Base-by-base conservation (phyloP, 1,284 basidiomycete genomes). In the Termitomyces sp. region DNA sequence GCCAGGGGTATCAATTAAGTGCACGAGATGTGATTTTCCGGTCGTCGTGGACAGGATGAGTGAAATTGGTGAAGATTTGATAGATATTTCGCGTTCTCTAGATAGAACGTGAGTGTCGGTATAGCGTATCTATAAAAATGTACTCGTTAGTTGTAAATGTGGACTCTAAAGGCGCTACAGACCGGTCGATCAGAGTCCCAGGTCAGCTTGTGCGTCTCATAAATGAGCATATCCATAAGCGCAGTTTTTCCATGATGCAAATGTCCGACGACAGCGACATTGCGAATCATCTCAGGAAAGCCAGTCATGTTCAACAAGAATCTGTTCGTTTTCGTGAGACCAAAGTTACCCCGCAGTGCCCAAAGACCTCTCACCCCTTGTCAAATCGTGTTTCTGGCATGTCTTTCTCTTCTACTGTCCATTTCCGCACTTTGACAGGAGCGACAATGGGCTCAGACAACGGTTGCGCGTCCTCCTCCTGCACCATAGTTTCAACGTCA, bases 191-290 rank as follows among this genome's bases (percentile, higher is more conserved):
- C 94, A 28, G 92, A 84, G 67, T 97, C 91, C 90, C 94, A 96
- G 6, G 87, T 80, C 60, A 99, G 76, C 70, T 94, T 92, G 73
- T 99, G 97, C 0, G 97, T 99, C 74, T 99, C 94, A 62, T 93
- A 90, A 1, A 97, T 86, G 57, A 99, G 83, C 91, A 97, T 97
- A 70, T 99, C 97, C 80, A 99, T 75, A 40, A 99, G 74, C 0
- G 92, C 88, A 0, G 97, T 98, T 78, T 99, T 99, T 66, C 97
- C 97, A 65, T 99, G 97, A 68, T 99, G 96, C 44, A 99, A 73
- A 68, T 98, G 95, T 2, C 97, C 97, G 3, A 93, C 93, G 26
- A 98, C 82, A 56, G 93, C 93, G 45, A 98, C 90, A 68, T 98
- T 98, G 50, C 97, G 86, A 64, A 98, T 84, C 87, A 95, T 96